Conservation (phyloP, 176 grass and related monocot genomes). For the Musa acuminata region DNA sequence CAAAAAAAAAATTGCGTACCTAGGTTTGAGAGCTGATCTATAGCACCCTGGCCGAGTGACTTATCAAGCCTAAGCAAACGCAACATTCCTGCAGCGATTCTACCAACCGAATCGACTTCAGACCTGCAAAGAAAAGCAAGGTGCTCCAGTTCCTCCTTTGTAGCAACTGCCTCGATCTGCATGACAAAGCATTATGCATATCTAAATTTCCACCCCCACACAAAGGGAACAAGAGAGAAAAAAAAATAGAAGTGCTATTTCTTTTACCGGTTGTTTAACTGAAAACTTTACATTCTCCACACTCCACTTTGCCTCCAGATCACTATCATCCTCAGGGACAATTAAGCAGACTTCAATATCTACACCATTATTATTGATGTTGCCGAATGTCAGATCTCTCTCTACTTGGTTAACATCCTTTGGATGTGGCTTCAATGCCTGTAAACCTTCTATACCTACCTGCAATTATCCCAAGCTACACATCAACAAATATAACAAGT, state of each 20-base stretch:
- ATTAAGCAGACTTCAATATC: slow-evolving; percentile 74
- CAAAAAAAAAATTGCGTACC: slow-evolving; percentile 41
- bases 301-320: slow-evolving; percentile 56
- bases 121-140: slow-evolving; percentile 67
- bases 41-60: slow-evolving; percentile 77
- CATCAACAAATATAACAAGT: not conserved
- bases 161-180: slow-evolving; percentile 90
- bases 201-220: not conserved
- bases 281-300: slow-evolving; percentile 95
- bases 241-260: slow-evolving; percentile 16
- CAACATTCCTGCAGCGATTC: slow-evolving; percentile 86
- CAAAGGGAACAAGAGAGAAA: slow-evolving; percentile 17
- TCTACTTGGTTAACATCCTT: slow-evolving; percentile 31
- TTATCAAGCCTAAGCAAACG: slow-evolving; percentile 88
- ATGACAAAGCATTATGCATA: slow-evolving; percentile 3
- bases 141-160: slow-evolving; percentile 86
- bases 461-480: slow-evolving; percentile 29
- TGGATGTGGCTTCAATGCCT: slow-evolving; percentile 76
- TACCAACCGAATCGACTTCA: slow-evolving; percentile 90
- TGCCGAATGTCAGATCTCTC: slow-evolving; percentile 15
- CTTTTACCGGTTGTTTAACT: slow-evolving; percentile 75
- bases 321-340: slow-evolving; percentile 44
- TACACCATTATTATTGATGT: slow-evolving; percentile 52
- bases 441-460: slow-evolving; percentile 80
- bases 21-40: slow-evolving; percentile 78